phyloP scores from a whole-genome alignment of 352 stramenopile genomes.

The Phytopythium boreale region DNA sequence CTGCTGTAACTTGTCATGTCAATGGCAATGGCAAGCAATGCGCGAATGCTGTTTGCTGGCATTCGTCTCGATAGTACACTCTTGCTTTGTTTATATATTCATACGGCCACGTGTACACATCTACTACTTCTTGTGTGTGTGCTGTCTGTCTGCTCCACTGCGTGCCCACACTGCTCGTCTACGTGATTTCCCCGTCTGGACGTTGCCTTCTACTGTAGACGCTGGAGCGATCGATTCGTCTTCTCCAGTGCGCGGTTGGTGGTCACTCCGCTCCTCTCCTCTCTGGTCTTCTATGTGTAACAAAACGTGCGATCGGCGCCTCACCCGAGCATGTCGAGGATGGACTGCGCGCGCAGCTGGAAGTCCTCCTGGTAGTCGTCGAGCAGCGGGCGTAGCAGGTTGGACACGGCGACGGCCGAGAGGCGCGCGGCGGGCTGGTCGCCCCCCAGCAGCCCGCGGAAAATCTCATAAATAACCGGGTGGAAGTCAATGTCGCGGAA shows the following conservation, averaged over 20 bases:
- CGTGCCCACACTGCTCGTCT: not conserved
- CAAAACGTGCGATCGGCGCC: not conserved
- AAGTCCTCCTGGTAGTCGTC: conserved; percentile 64
- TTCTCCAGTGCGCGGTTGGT: too few relatives aligned
- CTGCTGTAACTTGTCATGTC: too few relatives aligned
- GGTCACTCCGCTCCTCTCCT: not conserved
- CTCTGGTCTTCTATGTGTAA: not conserved
- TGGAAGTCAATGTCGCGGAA: conserved; percentile 75
- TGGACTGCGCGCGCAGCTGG: conserved; percentile 35
- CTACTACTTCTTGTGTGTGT: not conserved
- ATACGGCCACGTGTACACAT: not conserved
- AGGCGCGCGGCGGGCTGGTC: conserved; percentile 52
- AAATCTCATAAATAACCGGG: conserved; percentile 73
- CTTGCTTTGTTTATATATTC: not conserved
- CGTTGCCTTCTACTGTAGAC: too few relatives aligned
- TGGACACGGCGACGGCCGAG: conserved; percentile 44
- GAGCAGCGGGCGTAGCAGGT: conserved; percentile 55
- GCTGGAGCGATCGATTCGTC: not conserved
- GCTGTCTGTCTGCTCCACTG: not conserved
- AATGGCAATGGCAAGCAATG: not conserved
- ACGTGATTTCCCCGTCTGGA: too few relatives aligned
- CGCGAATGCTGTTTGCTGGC: too few relatives aligned
- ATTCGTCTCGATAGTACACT: not conserved
- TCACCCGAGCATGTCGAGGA: conserved; percentile 40
- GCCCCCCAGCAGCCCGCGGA: conserved; percentile 49